These are phyloP conservation scores for Xanthoconium purpureum DNA, from an alignment of 768 basidiomycete genomes.

Conservation along the genomic window DNA sequence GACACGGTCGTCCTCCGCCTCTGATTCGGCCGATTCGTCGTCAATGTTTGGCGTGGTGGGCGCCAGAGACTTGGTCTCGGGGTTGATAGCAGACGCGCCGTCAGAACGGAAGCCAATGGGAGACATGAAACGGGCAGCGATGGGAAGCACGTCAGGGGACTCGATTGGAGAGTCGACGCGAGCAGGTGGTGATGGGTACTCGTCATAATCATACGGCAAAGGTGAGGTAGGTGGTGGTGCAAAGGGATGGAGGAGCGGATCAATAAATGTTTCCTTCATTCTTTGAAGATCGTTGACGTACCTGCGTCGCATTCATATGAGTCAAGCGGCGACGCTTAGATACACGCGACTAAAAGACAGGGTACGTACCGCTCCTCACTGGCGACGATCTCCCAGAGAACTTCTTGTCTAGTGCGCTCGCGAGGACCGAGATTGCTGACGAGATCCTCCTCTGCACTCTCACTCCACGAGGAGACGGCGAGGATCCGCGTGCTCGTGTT, in stretches of 20 bases:
- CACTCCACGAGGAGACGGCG: constrained; percentile 84
- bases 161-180: constrained; percentile 67
- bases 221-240: constrained; percentile 43
- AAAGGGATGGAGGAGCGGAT: constrained; percentile 84
- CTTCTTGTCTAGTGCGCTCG: constrained; percentile 94
- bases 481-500: constrained; percentile 69
- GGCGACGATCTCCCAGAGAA: constrained; percentile 93
- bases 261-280: constrained; percentile 93
- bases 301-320: constrained; percentile 46
- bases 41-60: constrained; percentile 60
- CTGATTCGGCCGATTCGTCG: constrained; percentile 70
- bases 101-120: constrained; percentile 48
- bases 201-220: constrained; percentile 64
- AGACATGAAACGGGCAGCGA: constrained; percentile 89
- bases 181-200: constrained; percentile 36
- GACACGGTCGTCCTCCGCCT: constrained; percentile 58
- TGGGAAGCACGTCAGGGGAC: constrained; percentile 73
- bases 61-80: constrained; percentile 49
- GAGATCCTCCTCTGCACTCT: constrained; percentile 91
- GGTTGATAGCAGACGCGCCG: constrained; percentile 41
- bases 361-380: constrained; percentile 82
- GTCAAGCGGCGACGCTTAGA: constrained; percentile 14
- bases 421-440: constrained; percentile 90
- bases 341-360: constrained; percentile 4
- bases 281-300: constrained; percentile 88